Evolutionary conservation across 352 stramenopile genomes (phyloP), one percentile per base, ranked within the genome.

Genomic region (Phytophthora cajani): DNA sequence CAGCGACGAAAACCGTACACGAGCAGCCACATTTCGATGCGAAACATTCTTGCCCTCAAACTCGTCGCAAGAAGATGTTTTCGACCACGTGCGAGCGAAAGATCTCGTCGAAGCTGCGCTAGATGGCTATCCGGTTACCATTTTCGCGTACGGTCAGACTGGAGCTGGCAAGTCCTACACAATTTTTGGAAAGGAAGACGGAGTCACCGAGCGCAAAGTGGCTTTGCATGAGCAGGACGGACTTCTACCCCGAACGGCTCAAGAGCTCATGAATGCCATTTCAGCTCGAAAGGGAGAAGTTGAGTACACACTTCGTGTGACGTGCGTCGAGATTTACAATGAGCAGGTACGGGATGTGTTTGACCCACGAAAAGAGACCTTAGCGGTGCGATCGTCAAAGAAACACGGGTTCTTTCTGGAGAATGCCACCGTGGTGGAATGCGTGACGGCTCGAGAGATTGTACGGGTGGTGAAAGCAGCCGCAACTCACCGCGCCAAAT

Each of bases 251-350:
- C 84, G 86, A 5, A 78, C 65, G 11, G 84, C 81, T 0, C 64
- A 77, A 62, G 62, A 78, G 23, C 62, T 93, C 25, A 92, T 91
- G 82, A 60, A 76, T 9, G 32, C 76, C n/a, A 80, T 91, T 60
- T 74, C 81, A 23, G 53, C 59, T 25, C 69, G 79, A 7, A 71
- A 66, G 1, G 54, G 67, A 17, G 59, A 86, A 16, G 67, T 85
- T n/a, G 77, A 80, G 40, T 92, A 90, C 56, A 88, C 74, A 1
- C 44, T 92, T 12, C 86, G 86, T 23, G 74, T 93, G 47, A 90
- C 84, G 9, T 91, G 82, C 61, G 84, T 92, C 33, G 86, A 93
- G 69, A 89, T 93, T 59, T 93, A 92, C 80, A 92, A 91, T 50
- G 86, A 92, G 54, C 74, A 82, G 54, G 84, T 92, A 21, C 76